Conservation (phyloP, 441 rosid species). For the Erodium chrysanthum region DNA sequence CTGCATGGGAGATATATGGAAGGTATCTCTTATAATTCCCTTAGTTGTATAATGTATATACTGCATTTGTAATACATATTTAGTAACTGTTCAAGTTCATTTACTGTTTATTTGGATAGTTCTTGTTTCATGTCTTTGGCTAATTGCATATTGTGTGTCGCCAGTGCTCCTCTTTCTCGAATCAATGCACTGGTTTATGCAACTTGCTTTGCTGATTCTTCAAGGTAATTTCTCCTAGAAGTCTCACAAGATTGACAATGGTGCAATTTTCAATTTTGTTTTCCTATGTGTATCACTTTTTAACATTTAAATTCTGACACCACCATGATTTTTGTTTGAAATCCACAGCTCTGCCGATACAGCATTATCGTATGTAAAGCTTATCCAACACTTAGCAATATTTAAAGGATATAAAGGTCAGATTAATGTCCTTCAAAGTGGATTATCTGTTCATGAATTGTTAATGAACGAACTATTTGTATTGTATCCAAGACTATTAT, state of each 20-base stretch:
- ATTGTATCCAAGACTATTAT: too few relatives aligned
- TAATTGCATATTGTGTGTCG: conserved; percentile 12
- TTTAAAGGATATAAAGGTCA: conserved; percentile 83
- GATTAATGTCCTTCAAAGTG: too few relatives aligned
- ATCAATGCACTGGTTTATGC: conserved; percentile 70
- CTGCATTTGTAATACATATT: not conserved
- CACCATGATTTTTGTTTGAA: conserved; percentile 21
- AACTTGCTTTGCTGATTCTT: conserved; percentile 61
- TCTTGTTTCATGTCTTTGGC: not conserved
- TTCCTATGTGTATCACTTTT: too few relatives aligned
- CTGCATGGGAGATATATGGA: conserved; percentile 95
- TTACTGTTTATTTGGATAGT: not conserved
- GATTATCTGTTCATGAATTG: too few relatives aligned
- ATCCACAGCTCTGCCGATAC: conserved; percentile 63
- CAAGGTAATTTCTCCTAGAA: conserved; percentile 45
- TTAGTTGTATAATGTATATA: too few relatives aligned
- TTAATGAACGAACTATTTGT: too few relatives aligned
- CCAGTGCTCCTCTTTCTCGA: conserved; percentile 80
- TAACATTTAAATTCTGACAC: not conserved
- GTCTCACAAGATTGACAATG: conserved; percentile 1
- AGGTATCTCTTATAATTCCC: conserved; percentile 37
- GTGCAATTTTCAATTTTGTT: not conserved
- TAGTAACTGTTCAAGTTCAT: not conserved
- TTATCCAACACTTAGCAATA: conserved; percentile 77
- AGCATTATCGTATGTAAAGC: conserved; percentile 81